A percentile compares a stretch with the other conserved stretches of the same genome.
These are phyloP conservation scores for Fusarium sp. DNA, from an alignment of 2,329 filamentous ascomycete genomes.

Conservation along the genomic window DNA sequence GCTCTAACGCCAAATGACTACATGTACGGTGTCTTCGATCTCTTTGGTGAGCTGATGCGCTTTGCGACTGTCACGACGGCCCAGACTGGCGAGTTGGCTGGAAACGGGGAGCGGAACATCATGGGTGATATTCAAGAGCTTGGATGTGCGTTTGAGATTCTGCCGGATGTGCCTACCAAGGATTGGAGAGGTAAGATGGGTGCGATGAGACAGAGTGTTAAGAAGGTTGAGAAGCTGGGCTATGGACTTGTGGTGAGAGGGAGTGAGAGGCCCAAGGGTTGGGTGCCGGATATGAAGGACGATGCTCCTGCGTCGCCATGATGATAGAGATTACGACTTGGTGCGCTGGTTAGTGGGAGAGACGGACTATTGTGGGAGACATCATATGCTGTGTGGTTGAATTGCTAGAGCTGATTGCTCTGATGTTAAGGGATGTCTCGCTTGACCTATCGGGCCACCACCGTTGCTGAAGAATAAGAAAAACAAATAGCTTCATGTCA, in stretches of 20 bases:
- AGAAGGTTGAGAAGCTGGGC: conserved; percentile 91
- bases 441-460: neutral
- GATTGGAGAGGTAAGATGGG: conserved; percentile 81
- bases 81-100: conserved; percentile 69
- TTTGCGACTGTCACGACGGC: conserved; percentile 92
- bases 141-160: conserved; percentile 78
- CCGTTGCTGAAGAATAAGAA: neutral
- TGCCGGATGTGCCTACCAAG: conserved; percentile 69
- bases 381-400: conserved; percentile 12
- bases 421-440: neutral
- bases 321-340: neutral
- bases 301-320: conserved; percentile 48
- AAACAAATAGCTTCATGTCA: neutral
- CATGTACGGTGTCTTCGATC: conserved; percentile 88
- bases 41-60: conserved; percentile 96
- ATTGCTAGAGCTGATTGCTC: conserved; percentile 18
- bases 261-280: conserved; percentile 88
- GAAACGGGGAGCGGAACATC: conserved; percentile 65
- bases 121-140: conserved; percentile 84
- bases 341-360: neutral
- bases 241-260: conserved; percentile 91
- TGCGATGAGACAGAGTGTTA: conserved; percentile 87
- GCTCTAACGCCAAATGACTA: conserved; percentile 84
- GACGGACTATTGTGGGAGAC: neutral
- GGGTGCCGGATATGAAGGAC: conserved; percentile 80